Conservation (phyloP, 805 yeast genomes). For the Metschnikowia peoriensis region DNA sequence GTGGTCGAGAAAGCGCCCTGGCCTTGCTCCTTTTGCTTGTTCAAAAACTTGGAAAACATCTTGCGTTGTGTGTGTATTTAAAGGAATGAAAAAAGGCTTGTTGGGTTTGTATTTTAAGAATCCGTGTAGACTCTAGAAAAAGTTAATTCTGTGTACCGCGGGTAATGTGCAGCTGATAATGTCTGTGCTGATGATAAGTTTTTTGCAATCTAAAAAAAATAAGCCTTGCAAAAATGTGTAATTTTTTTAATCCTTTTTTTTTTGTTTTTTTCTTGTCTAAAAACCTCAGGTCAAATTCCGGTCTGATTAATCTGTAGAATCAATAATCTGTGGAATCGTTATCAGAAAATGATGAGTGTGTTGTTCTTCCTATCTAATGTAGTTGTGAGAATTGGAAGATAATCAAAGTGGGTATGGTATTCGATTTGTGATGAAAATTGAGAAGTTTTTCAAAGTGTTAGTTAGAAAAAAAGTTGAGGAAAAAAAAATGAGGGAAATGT, state of each 20-base stretch:
- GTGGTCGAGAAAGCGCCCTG: conserved; percentile 1
- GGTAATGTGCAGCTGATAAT: neutral
- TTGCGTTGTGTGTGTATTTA: neutral
- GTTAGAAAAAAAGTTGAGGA: neutral
- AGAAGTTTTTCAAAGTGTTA: neutral
- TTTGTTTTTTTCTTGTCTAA: no score
- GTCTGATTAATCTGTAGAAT: no score
- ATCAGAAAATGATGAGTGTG: no score
- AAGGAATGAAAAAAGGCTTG: neutral
- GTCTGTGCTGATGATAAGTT: neutral
- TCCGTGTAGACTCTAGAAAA: no score
- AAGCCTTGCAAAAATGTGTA: no score
- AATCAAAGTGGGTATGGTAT: no score
- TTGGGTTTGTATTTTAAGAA: neutral
- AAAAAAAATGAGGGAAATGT: neutral
- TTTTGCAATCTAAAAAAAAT: neutral
- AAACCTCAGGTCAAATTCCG: no score
- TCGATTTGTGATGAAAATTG: neutral
- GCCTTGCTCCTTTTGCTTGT: conserved; percentile 13
- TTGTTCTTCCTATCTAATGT: no score
- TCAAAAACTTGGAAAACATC: conserved; percentile 19
- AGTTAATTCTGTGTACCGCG: neutral
- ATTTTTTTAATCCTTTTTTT: no score
- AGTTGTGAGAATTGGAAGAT: no score
- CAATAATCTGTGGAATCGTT: no score